These are phyloP conservation scores for Phytopythium boreale DNA, from an alignment of 352 stramenopile genomes.

Conservation along the genomic window DNA sequence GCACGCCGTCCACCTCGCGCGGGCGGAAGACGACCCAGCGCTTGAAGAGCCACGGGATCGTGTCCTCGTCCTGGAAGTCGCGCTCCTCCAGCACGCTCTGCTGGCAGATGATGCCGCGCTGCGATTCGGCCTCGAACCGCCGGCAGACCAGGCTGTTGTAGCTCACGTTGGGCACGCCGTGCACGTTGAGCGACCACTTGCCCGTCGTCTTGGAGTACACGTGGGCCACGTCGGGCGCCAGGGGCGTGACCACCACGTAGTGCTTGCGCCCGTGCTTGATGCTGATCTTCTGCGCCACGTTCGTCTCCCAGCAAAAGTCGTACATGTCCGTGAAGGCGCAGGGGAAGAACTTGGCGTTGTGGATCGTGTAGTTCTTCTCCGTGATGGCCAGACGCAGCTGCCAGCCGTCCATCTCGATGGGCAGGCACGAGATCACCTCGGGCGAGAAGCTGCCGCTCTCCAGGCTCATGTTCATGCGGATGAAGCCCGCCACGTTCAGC, in stretches of 20 bases:
- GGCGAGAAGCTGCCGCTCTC: slow-evolving; percentile 81
- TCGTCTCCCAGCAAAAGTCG: slow-evolving; percentile 87
- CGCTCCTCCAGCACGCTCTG: slow-evolving; percentile 79
- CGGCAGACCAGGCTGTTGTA: slow-evolving; percentile 86
- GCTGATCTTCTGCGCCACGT: slow-evolving; percentile 69
- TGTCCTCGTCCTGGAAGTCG: slow-evolving; percentile 81
- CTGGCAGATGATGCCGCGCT: slow-evolving; percentile 78
- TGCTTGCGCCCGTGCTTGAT: slow-evolving; percentile 81
- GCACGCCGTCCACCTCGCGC: slow-evolving; percentile 61
- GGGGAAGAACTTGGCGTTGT: slow-evolving; percentile 87
- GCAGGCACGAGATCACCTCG: slow-evolving; percentile 83
- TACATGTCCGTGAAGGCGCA: slow-evolving; percentile 74
- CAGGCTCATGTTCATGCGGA: slow-evolving; percentile 77
- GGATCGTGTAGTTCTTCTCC: slow-evolving; percentile 87
- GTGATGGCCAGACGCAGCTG: slow-evolving; percentile 81
- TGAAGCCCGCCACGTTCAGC: slow-evolving; percentile 72
- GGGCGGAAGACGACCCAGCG: slow-evolving; percentile 85
- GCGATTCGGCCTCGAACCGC: slow-evolving; percentile 39
- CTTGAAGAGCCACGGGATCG: slow-evolving; percentile 86
- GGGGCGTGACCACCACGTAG: slow-evolving; percentile 74
- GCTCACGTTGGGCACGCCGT: slow-evolving; percentile 81
- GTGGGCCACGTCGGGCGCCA: slow-evolving; percentile 72
- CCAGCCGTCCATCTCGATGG: slow-evolving; percentile 87
- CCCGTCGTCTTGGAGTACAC: slow-evolving; percentile 84
- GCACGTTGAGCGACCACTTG: slow-evolving; percentile 81